Conservation (phyloP, 306 rosid species). For the Ziziphus jujuba region DNA sequence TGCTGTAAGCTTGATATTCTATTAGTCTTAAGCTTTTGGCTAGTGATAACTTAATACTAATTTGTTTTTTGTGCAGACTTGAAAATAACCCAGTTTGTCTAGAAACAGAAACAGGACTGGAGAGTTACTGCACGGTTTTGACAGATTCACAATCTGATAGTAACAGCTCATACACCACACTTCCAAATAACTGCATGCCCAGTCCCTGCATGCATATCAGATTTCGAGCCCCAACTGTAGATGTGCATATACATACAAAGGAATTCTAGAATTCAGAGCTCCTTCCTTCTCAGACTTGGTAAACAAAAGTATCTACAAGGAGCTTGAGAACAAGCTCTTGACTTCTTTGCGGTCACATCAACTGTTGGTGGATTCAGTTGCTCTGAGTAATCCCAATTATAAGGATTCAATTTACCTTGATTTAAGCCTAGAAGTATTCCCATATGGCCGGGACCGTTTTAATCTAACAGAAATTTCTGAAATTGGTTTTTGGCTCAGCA, state of each 20-base stretch:
- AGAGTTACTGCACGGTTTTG: constrained; percentile 40
- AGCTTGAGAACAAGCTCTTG: constrained; percentile 32
- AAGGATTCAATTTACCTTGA: constrained; percentile 33
- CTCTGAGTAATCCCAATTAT: constrained; percentile 35
- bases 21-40: too few species aligned
- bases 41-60: too few species aligned
- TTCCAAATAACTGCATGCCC: constrained; percentile 35
- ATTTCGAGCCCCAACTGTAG: constrained; percentile 63
- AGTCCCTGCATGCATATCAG: constrained; percentile 33
- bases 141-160: constrained; percentile 12
- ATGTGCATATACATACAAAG: constrained; percentile 68
- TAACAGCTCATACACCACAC: constrained; percentile 26
- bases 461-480: constrained; percentile 35
- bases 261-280: constrained; percentile 55
- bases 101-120: constrained; percentile 4
- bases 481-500: constrained; percentile 50
- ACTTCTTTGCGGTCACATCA: not conserved
- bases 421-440: constrained; percentile 47
- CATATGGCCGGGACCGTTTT: constrained; percentile 42
- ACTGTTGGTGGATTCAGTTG: constrained; percentile 50
- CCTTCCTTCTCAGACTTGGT: constrained; percentile 51
- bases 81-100: constrained; percentile 51
- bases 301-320: constrained; percentile 24
- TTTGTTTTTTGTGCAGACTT: constrained; percentile 13
- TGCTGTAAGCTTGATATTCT: too few species aligned